Conservation (phyloP, 2,329 filamentous ascomycete genomes). For the Westerdykella aurantiaca region DNA sequence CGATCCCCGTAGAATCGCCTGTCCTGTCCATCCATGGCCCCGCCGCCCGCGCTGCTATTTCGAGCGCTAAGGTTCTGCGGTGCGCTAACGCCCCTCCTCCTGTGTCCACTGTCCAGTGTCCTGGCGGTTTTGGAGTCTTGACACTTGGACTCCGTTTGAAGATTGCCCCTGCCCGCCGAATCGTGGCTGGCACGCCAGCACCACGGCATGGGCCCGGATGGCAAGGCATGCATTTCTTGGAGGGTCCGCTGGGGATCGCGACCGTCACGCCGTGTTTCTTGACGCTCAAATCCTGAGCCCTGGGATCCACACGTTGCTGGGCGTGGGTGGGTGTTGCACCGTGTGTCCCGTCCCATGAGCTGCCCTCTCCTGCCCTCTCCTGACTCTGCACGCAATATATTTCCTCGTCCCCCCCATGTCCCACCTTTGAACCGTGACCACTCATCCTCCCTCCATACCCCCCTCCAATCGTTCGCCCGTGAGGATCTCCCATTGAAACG, state of each 20-base stretch:
- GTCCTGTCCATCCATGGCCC: too few species aligned
- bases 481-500: constrained; percentile 8
- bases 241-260: not conserved
- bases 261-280: not conserved
- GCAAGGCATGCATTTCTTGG: not conserved
- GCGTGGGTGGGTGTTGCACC: not conserved
- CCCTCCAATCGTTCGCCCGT: constrained; percentile 11
- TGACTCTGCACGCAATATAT: constrained; percentile 23
- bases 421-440: not conserved
- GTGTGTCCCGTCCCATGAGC: not conserved
- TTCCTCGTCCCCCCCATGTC: constrained; percentile 14
- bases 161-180: constrained; percentile 5
- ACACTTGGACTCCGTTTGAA: constrained; percentile 1
- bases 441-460: not conserved
- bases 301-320: not conserved
- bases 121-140: constrained; percentile 6
- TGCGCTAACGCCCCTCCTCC: constrained; percentile 14
- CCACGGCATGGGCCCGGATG: constrained; percentile 11
- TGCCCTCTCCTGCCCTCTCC: constrained; percentile 9
- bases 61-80: constrained; percentile 17
- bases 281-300: not conserved
- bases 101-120: constrained; percentile 1
- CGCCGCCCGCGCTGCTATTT: constrained; percentile 29
- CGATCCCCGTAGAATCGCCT: too few species aligned
- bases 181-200: constrained; percentile 21